Evolutionary conservation across 176 grass and related monocot species (phyloP).

Genomic region (Melocanna baccifera): DNA sequence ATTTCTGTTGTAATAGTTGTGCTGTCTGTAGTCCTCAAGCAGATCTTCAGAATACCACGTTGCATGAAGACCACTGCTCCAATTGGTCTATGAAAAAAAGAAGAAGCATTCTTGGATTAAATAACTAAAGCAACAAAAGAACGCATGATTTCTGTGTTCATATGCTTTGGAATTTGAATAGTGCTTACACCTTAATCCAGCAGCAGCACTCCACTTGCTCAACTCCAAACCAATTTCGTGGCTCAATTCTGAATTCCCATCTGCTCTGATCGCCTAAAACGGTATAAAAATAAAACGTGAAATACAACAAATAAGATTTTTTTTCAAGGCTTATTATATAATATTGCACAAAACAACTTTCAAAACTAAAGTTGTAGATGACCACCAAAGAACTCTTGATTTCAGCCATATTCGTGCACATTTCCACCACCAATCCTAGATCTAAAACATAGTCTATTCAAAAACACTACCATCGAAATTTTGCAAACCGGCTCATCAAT

Average conservation of each 20-base stretch:
- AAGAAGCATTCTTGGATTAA: not conserved
- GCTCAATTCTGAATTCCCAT: conserved; percentile 61
- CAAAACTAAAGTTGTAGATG: not conserved
- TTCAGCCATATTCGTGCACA: not conserved
- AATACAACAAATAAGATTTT: not conserved
- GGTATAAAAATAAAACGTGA: not conserved
- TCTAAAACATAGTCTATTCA: too few species aligned
- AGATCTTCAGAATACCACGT: conserved; percentile 71
- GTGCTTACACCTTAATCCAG: conserved; percentile 63
- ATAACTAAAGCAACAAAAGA: not conserved
- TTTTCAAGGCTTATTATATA: not conserved
- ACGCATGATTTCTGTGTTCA: not conserved
- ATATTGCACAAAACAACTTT: not conserved
- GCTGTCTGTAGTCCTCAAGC: conserved; percentile 73
- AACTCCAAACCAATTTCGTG: conserved; percentile 77
- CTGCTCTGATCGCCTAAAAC: conserved; percentile 66
- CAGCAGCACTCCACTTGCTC: conserved; percentile 59
- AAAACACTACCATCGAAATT: too few species aligned
- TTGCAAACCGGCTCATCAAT: too few species aligned
- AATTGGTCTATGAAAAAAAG: conserved; percentile 60
- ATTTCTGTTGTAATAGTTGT: conserved; percentile 60
- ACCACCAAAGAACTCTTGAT: not conserved
- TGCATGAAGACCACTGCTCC: conserved; percentile 93
- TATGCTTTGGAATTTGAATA: not conserved
- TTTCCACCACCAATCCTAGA: too few species aligned